Evolutionary conservation across 1,139 yeast species (phyloP).

Genomic region (Lodderomyces elongisporus): DNA sequence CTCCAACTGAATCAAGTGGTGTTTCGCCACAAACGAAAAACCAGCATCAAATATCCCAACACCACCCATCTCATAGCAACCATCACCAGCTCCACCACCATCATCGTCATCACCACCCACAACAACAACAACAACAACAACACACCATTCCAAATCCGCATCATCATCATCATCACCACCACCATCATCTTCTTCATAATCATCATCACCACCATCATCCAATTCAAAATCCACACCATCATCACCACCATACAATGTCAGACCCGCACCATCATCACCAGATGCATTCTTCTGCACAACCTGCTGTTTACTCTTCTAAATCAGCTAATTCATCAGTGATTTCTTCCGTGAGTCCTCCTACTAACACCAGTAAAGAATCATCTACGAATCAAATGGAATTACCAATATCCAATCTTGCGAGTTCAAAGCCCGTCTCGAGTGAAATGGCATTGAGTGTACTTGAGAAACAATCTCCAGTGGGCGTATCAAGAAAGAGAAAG

Average conservation of each 20-base stretch:
- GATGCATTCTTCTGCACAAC: conserved; percentile 11
- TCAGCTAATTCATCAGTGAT: no score
- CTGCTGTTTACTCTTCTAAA: no score
- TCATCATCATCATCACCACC: conserved; percentile 8
- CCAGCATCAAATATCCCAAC: no score
- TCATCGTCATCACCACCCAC: conserved; percentile 2
- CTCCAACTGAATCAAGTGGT: no score
- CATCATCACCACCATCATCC: conserved; percentile 5
- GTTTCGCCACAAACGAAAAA: no score
- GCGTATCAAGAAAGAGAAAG: conserved; percentile 2
- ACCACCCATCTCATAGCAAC: not conserved
- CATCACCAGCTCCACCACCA: conserved; percentile 2
- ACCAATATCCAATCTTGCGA: no score
- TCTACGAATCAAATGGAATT: no score
- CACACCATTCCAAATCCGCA: conserved; percentile 1
- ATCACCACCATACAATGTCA: conserved; percentile 1
- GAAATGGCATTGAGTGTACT: no score
- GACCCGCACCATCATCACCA: conserved; percentile 15
- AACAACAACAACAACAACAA: not conserved
- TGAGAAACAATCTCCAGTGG: no score
- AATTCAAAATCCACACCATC: conserved; percentile 1
- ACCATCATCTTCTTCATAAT: conserved; percentile 4
- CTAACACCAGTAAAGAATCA: no score
- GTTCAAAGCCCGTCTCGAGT: no score
- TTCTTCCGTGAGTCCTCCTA: no score